Evolutionary conservation across 2,329 filamentous ascomycete species (phyloP).

Genomic region (Aspergillus arachidicola): DNA sequence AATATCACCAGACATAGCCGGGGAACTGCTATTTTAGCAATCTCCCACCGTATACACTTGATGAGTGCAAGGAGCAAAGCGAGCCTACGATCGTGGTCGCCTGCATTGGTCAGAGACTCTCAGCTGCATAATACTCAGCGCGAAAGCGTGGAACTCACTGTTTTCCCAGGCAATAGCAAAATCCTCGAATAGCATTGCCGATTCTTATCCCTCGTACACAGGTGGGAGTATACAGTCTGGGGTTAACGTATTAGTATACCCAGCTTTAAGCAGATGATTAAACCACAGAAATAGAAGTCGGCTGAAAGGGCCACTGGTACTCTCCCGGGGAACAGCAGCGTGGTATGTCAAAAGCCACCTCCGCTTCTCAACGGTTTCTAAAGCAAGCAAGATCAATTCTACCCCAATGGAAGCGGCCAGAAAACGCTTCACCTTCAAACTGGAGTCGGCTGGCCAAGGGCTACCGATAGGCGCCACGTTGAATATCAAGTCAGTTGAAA

Average conservation of each 20-base stretch:
- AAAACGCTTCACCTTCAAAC: neutral
- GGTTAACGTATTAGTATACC: neutral
- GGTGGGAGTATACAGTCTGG: neutral
- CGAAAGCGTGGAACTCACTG: no score
- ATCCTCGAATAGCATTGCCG: no score
- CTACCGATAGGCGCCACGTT: neutral
- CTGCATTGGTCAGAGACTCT: no score
- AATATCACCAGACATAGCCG: neutral
- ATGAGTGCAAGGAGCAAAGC: no score
- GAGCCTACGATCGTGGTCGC: no score
- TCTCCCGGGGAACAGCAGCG: neutral
- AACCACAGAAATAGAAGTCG: neutral
- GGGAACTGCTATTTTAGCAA: no score
- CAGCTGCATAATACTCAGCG: no score
- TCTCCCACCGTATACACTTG: no score
- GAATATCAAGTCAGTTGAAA: neutral
- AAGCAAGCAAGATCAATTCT: neutral
- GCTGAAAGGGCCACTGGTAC: neutral
- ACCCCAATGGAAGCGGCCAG: neutral
- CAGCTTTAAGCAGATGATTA: neutral
- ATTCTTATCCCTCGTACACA: neutral
- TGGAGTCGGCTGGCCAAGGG: neutral
- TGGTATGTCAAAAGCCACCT: neutral
- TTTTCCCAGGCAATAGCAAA: no score
- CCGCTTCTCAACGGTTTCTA: neutral